Percentiles rank a stretch among this genome's conserved stretches.
Conservation (phyloP, 2,329 filamentous ascomycete species). For the Cladosporium cucumerinum region DNA sequence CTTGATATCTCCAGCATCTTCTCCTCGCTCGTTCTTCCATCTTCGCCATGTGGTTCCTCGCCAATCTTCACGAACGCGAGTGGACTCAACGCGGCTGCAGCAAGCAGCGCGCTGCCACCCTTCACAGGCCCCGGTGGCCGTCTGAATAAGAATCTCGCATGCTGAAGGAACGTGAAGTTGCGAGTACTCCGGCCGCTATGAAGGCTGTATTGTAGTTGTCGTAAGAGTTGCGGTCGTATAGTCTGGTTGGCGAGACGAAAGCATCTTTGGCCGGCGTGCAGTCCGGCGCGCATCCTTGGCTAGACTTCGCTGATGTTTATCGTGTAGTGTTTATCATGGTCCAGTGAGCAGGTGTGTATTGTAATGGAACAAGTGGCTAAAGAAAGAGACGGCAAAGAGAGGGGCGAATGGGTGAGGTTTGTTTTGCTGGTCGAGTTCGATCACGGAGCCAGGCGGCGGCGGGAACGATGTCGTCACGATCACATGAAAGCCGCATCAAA, state of each 20-base stretch:
- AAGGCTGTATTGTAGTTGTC: conserved; percentile 31
- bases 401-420: background rate
- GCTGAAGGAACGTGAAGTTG: conserved; percentile 26
- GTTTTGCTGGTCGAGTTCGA: conserved; percentile 5
- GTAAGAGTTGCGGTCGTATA: conserved; percentile 30
- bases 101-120: conserved; percentile 35
- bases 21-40: conserved; percentile 68
- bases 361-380: background rate
- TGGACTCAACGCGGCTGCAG: conserved; percentile 49
- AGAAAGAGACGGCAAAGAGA: background rate
- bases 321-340: conserved; percentile 1
- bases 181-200: conserved; percentile 26
- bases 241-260: conserved; percentile 21
- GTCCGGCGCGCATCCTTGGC: conserved; percentile 27
- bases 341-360: background rate
- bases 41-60: conserved; percentile 44
- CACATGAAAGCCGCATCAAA: conserved; percentile 11
- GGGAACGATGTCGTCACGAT: conserved; percentile 1
- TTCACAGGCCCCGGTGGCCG: conserved; percentile 35
- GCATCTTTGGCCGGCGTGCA: conserved; percentile 26
- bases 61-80: conserved; percentile 58
- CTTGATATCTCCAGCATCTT: conserved; percentile 84
- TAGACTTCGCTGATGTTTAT: background rate
- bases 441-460: background rate
- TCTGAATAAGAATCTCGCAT: conserved; percentile 28